phyloP scores from a whole-genome alignment of 192 early-diverging fungal species.

The Entomortierella parvispora region DNA sequence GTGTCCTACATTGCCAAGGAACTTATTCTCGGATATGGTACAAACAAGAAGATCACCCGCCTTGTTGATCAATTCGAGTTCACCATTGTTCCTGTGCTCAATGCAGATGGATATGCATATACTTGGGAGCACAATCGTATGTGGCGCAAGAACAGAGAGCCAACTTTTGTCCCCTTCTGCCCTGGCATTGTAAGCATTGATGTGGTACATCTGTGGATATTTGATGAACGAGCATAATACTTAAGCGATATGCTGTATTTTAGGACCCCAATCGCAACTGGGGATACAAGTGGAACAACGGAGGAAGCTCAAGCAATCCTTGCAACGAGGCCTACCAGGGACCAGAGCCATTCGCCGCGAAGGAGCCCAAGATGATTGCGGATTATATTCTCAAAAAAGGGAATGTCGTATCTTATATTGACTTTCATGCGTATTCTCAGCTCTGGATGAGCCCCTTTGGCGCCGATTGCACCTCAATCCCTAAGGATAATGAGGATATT shows the following conservation, averaged over 20 bases:
- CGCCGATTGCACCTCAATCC: constrained; percentile 39
- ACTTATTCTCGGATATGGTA: constrained; percentile 37
- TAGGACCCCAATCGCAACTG: constrained; percentile 49
- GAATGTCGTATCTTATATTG: constrained; percentile 48
- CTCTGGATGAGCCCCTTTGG: constrained; percentile 65
- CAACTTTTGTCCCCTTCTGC: constrained; percentile 37
- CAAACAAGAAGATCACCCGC: constrained; percentile 39
- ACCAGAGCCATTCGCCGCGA: constrained; percentile 44
- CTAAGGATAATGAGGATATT: constrained; percentile 51
- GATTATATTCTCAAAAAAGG: constrained; percentile 43
- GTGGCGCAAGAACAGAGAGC: constrained; percentile 63
- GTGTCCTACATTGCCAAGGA: constrained; percentile 53
- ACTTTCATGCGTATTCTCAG: constrained; percentile 60
- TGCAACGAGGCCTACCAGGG: constrained; percentile 58
- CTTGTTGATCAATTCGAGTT: constrained; percentile 56
- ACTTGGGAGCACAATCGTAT: constrained; percentile 51
- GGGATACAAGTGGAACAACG: constrained; percentile 48
- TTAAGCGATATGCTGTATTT: too few species aligned
- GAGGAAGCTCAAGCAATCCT: constrained; percentile 40
- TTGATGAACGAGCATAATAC: too few species aligned
- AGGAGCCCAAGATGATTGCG: constrained; percentile 52
- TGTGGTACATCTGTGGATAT: too few species aligned
- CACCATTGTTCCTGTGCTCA: constrained; percentile 55
- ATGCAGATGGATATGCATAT: constrained; percentile 59
- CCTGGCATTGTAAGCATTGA: constrained; percentile 48